phyloP scores from a whole-genome alignment of 495 filamentous ascomycete genomes.

The Mycothermus thermophilus region DNA sequence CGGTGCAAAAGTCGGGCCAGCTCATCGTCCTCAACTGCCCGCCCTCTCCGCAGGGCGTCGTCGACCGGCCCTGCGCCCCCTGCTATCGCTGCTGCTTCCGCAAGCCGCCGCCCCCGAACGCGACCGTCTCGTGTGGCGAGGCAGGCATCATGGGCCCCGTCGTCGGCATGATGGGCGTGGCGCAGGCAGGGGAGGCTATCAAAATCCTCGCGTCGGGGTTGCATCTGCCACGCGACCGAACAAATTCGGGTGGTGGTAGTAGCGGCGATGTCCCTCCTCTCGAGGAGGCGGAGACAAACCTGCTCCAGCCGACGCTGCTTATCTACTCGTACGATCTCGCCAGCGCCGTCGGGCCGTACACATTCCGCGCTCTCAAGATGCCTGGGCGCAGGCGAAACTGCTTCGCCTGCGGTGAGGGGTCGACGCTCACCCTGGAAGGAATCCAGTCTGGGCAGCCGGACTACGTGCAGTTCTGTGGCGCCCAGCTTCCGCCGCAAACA shows the following conservation, averaged over 20 bases:
- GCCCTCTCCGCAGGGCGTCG: constrained; percentile 29
- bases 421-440: constrained; percentile 44
- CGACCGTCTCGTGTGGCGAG: constrained; percentile 72
- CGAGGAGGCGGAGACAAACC: constrained; percentile 5
- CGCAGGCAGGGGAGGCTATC: constrained; percentile 82
- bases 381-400: constrained; percentile 52
- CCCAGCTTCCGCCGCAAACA: neutral
- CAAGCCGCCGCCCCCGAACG: constrained; percentile 66
- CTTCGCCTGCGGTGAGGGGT: constrained; percentile 53
- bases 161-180: constrained; percentile 84
- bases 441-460: constrained; percentile 52
- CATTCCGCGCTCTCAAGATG: constrained; percentile 63
- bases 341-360: constrained; percentile 29
- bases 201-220: constrained; percentile 50
- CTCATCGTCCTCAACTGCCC: constrained; percentile 70
- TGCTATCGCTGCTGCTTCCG: constrained; percentile 94
- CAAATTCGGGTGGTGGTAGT: too few relatives aligned
- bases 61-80: constrained; percentile 38
- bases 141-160: constrained; percentile 86
- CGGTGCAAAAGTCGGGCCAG: constrained; percentile 76
- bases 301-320: constrained; percentile 39
- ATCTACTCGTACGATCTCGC: constrained; percentile 52
- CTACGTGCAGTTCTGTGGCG: constrained; percentile 69
- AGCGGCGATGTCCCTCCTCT: too few relatives aligned
- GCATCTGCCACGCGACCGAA: too few relatives aligned